Evolutionary conservation across 495 filamentous ascomycete genomes (phyloP).

Genomic region (Neurospora hispaniola): DNA sequence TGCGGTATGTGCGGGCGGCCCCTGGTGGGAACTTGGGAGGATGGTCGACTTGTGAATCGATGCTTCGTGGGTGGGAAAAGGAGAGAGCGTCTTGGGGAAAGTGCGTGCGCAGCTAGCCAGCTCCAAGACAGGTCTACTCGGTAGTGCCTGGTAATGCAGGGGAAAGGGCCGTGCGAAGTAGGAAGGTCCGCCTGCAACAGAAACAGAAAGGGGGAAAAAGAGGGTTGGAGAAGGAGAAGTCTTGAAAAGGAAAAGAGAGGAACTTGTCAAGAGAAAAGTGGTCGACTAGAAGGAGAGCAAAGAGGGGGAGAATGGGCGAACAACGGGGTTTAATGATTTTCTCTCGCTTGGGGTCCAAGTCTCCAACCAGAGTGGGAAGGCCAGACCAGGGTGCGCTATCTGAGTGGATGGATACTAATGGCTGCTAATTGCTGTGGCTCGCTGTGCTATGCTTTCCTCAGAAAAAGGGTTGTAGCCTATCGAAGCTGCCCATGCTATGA

Average conservation of each 20-base stretch:
- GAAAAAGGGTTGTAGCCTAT: not conserved
- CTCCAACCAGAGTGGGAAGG: slow-evolving; percentile 1
- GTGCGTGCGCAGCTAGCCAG: not conserved
- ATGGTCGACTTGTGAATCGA: not conserved
- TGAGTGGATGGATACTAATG: not conserved
- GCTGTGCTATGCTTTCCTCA: not conserved
- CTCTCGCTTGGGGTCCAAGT: slow-evolving; percentile 9
- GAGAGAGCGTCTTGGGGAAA: not conserved
- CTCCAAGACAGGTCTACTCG: not conserved
- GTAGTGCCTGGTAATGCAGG: slow-evolving; percentile 9
- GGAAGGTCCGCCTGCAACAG: slow-evolving; percentile 19
- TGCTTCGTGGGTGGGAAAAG: not conserved
- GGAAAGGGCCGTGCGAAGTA: slow-evolving; percentile 5
- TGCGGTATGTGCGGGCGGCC: not conserved
- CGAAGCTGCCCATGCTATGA: not conserved
- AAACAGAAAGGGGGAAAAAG: slow-evolving; percentile 21
- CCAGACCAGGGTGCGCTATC: not conserved
- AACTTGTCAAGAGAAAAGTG: not conserved
- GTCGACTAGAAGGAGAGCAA: slow-evolving; percentile 1
- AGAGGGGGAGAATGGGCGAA: slow-evolving; percentile 17
- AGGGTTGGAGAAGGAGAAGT: slow-evolving; percentile 19
- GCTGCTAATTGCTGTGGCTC: not conserved
- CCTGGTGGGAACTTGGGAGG: not conserved
- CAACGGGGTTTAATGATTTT: slow-evolving; percentile 32
- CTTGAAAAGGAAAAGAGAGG: slow-evolving; percentile 20